phyloP scores from a whole-genome alignment of 1,284 basidiomycete species.

The Cutaneotrichosporon spelunceum region DNA sequence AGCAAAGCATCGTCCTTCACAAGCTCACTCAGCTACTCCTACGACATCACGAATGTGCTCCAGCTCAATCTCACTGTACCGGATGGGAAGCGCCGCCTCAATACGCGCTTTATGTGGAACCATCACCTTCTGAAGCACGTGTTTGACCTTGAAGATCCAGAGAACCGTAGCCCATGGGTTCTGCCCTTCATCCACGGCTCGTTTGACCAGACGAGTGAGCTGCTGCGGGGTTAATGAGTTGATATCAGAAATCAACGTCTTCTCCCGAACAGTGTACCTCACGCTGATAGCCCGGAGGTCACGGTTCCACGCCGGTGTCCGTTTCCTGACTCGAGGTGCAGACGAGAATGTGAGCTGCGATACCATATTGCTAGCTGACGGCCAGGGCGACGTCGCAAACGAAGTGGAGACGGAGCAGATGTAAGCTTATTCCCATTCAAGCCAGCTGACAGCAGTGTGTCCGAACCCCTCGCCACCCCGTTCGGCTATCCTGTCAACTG shows the following conservation, averaged over 20 bases:
- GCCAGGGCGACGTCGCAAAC: conserved; percentile 92
- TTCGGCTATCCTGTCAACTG: conserved; percentile 63
- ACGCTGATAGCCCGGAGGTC: conserved; percentile 92
- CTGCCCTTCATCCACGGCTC: conserved; percentile 85
- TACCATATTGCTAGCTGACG: background rate
- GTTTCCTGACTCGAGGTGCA: conserved; percentile 91
- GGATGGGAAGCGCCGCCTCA: conserved; percentile 56
- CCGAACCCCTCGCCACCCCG: conserved; percentile 85
- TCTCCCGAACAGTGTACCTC: conserved; percentile 86
- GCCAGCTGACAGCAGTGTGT: conserved; percentile 56
- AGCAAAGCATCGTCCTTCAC: background rate
- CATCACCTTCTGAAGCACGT: conserved; percentile 75
- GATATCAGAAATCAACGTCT: conserved; percentile 74
- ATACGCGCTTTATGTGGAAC: conserved; percentile 95
- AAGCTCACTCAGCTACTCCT: conserved; percentile 69
- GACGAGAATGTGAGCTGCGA: conserved; percentile 59
- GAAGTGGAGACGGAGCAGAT: conserved; percentile 99
- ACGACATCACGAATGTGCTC: conserved; percentile 91
- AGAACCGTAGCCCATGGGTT: conserved; percentile 73
- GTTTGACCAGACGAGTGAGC: conserved; percentile 95
- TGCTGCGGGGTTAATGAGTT: background rate
- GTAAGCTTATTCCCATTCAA: conserved; percentile 22
- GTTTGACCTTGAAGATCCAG: conserved; percentile 53
- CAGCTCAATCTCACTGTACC: conserved; percentile 83
- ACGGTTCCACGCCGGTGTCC: conserved; percentile 90